These are phyloP conservation scores for Starmerella etchellsii DNA, from an alignment of 805 yeast genomes.

Conservation along the genomic window DNA sequence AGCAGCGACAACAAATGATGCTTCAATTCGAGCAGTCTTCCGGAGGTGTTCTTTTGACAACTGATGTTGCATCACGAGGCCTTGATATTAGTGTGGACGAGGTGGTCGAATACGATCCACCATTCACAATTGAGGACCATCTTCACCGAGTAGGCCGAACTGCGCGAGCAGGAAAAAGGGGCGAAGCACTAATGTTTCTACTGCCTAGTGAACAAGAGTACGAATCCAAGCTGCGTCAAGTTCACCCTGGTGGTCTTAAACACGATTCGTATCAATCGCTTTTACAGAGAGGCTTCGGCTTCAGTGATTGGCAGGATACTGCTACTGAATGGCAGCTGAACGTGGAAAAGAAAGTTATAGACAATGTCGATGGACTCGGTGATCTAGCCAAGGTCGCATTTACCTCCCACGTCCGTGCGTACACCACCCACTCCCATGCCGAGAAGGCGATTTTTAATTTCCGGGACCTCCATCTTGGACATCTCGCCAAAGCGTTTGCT, in stretches of 20 bases:
- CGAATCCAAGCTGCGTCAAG: slow-evolving; percentile 39
- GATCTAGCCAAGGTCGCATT: slow-evolving; percentile 68
- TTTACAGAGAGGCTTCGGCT: slow-evolving; percentile 29
- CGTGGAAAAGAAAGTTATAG: slow-evolving; percentile 72
- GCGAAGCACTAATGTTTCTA: slow-evolving; percentile 64
- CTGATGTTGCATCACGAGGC: slow-evolving; percentile 97
- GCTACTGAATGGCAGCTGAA: slow-evolving; percentile 95
- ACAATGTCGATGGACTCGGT: slow-evolving; percentile 44
- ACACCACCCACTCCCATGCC: slow-evolving; percentile 78
- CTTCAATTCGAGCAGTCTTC: slow-evolving; percentile 30
- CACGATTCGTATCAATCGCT: slow-evolving; percentile 33
- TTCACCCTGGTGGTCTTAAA: slow-evolving; percentile 46
- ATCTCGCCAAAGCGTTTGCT: slow-evolving; percentile 88
- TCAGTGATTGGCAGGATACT: slow-evolving; percentile 66
- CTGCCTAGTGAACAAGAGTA: slow-evolving; percentile 84
- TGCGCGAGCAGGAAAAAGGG: slow-evolving; percentile 89
- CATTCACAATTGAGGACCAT: slow-evolving; percentile 88
- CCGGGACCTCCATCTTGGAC: slow-evolving; percentile 79
- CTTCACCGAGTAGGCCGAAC: slow-evolving; percentile 95
- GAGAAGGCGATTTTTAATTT: slow-evolving; percentile 77
- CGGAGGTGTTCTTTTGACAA: slow-evolving; percentile 61
- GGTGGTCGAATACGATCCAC: slow-evolving; percentile 90
- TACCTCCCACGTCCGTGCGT: slow-evolving; percentile 83
- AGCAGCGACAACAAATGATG: slow-evolving; percentile 64
- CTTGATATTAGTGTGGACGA: slow-evolving; percentile 77